phyloP scores from a whole-genome alignment of 2,329 filamentous ascomycete genomes.

The Dactylella cylindrospora region DNA sequence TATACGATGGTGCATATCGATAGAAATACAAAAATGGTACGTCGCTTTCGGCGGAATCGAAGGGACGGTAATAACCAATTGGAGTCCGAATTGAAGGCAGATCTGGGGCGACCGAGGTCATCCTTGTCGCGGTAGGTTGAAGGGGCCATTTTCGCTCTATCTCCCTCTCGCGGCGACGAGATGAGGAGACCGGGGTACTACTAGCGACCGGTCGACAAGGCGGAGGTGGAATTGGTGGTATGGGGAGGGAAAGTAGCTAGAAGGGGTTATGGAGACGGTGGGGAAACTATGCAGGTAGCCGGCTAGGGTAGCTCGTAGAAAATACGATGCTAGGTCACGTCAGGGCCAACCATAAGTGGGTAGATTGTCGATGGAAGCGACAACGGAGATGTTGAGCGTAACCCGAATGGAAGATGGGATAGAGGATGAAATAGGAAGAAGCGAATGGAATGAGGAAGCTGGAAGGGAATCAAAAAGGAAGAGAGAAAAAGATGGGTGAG shows the following conservation, averaged over 20 bases:
- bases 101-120: conserved; percentile 34
- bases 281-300: no score
- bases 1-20: conserved; percentile 29
- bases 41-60: conserved; percentile 35
- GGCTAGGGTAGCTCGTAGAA: no score
- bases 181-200: conserved; percentile 1
- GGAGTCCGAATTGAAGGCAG: conserved; percentile 14
- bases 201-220: no score
- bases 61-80: conserved; percentile 19
- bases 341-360: no score
- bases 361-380: not conserved
- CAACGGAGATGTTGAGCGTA: not conserved
- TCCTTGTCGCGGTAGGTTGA: conserved; percentile 36
- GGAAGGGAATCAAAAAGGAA: no score
- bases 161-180: conserved; percentile 1
- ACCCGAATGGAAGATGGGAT: not conserved
- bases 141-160: conserved; percentile 19
- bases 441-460: no score
- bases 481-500: no score
- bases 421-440: not conserved
- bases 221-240: not conserved
- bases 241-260: not conserved
- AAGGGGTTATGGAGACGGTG: not conserved
- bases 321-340: no score
- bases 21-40: conserved; percentile 29